Percentiles rank a stretch among this genome's conserved stretches.
phyloP scores from a whole-genome alignment of 495 filamentous ascomycete genomes.

The Penicillium verhagenii region DNA sequence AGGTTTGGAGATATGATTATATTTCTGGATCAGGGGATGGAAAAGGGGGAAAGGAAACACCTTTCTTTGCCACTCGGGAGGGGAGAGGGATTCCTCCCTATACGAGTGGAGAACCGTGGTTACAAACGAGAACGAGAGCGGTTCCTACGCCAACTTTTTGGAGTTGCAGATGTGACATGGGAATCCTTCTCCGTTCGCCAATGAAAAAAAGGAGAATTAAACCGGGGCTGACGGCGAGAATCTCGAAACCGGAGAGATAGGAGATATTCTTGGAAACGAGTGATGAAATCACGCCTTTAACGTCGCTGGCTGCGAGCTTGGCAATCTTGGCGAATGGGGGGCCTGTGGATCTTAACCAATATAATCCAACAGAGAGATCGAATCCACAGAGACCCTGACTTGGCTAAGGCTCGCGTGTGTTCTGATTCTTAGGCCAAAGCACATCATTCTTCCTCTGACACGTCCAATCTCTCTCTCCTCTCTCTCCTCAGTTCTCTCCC shows the following conservation, averaged over 20 bases:
- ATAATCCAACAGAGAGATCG: not conserved
- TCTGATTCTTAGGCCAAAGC: not conserved
- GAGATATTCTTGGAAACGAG: not conserved
- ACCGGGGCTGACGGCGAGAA: not conserved
- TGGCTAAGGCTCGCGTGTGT: constrained; percentile 5
- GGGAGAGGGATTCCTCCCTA: not conserved
- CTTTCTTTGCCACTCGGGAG: not conserved
- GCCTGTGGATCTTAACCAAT: not conserved
- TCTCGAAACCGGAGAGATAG: not conserved
- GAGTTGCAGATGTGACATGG: too few species aligned
- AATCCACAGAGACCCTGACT: not conserved
- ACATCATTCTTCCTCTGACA: constrained; percentile 1
- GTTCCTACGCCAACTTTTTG: not conserved
- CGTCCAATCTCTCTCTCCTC: too few species aligned
- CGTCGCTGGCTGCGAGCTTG: not conserved
- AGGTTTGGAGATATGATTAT: not conserved
- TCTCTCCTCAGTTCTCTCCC: not conserved
- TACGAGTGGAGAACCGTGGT: not conserved
- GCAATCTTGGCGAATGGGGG: not conserved
- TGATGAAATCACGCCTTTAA: not conserved
- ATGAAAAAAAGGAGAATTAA: not conserved
- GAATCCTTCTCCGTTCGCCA: not conserved
- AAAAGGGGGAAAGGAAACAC: not conserved
- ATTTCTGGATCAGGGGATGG: not conserved
- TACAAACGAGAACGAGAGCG: not conserved